Conservation (phyloP, 2,329 filamentous ascomycete genomes). For the Fusarium falciforme region DNA sequence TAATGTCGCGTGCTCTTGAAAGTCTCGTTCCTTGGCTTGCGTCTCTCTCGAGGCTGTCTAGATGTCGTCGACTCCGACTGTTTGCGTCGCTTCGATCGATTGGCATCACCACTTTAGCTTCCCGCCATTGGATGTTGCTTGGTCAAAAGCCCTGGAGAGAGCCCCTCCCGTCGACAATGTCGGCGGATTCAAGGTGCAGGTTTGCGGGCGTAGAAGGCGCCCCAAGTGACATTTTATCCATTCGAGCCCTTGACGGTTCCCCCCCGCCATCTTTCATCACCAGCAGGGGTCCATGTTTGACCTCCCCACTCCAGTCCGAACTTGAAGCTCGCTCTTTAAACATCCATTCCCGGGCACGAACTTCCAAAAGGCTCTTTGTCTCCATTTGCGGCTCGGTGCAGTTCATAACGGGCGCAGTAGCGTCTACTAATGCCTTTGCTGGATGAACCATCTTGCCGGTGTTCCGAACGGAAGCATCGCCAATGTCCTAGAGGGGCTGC, state of each 20-base stretch:
- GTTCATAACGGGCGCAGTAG: slow-evolving; percentile 9
- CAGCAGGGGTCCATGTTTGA: background rate
- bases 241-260: slow-evolving; percentile 9
- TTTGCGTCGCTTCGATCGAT: background rate
- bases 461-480: background rate
- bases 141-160: background rate
- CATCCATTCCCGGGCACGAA: background rate
- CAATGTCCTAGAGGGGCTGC: background rate
- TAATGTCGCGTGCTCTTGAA: slow-evolving; percentile 32
- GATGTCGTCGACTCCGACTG: background rate
- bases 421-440: background rate
- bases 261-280: slow-evolving; percentile 6
- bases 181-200: slow-evolving; percentile 37
- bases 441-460: background rate
- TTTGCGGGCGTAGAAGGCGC: slow-evolving; percentile 38
- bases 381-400: slow-evolving; percentile 1
- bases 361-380: background rate
- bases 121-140: background rate
- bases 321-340: background rate
- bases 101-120: background rate
- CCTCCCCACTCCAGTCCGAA: background rate
- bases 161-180: slow-evolving; percentile 24
- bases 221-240: slow-evolving; percentile 28
- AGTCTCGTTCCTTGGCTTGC: background rate
- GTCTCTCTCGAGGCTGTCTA: too few relatives aligned